Conservation (phyloP, 83 land plant genomes). For the Thuja plicata region DNA sequence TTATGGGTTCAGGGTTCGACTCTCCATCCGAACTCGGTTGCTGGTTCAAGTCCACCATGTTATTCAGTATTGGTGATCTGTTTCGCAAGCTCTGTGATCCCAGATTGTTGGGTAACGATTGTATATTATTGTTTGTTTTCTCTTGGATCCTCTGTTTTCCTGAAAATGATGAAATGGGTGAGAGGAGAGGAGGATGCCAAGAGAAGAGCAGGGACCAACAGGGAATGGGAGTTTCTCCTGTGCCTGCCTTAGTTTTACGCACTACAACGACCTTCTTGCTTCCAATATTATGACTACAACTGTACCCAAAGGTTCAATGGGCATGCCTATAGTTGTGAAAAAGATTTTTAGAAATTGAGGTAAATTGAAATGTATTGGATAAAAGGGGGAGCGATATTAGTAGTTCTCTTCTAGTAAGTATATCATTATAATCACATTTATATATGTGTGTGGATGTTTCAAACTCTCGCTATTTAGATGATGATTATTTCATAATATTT, state of each 20-base stretch:
- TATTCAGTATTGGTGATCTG: neutral
- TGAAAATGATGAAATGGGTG: neutral
- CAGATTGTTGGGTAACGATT: neutral
- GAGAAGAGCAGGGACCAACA: neutral
- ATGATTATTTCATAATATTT: too few relatives aligned
- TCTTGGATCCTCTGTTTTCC: neutral
- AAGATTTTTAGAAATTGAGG: too few relatives aligned
- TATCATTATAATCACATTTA: too few relatives aligned
- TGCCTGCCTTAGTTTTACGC: neutral
- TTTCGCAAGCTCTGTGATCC: neutral
- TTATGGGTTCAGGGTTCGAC: neutral
- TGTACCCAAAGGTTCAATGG: too few relatives aligned
- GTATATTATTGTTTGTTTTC: neutral
- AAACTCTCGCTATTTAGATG: too few relatives aligned
- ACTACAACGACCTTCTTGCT: neutral
- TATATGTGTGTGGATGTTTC: too few relatives aligned
- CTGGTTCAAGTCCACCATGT: slow-evolving; percentile 12
- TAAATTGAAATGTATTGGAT: too few relatives aligned
- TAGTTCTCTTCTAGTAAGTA: too few relatives aligned
- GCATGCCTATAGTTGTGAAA: too few relatives aligned
- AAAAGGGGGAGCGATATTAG: too few relatives aligned
- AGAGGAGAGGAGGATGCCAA: neutral
- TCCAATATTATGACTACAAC: neutral
- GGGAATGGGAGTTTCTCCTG: neutral
- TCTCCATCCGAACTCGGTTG: slow-evolving; percentile 3